Conservation (phyloP, 306 rosid species). For the Lathyrus oleraceus region DNA sequence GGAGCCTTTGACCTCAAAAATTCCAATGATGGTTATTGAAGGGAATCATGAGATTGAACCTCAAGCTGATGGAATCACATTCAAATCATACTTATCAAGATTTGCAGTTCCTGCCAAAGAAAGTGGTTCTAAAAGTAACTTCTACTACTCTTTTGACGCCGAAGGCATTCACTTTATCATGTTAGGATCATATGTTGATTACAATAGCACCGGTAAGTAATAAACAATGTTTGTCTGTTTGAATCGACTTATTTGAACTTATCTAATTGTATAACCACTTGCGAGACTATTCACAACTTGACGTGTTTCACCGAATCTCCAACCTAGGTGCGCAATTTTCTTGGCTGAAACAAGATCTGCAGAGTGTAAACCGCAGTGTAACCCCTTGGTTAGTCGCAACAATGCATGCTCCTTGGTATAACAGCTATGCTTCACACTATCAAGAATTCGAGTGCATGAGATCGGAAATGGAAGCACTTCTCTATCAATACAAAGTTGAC, state of each 20-base stretch:
- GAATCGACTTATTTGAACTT: no score
- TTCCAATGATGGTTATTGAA: constrained; percentile 90
- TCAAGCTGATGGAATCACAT: constrained; percentile 69
- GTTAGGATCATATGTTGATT: constrained; percentile 89
- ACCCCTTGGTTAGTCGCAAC: constrained; percentile 91
- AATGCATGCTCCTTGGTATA: constrained; percentile 93
- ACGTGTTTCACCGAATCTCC: constrained; percentile 25
- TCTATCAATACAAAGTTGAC: constrained; percentile 66
- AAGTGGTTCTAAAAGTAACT: constrained; percentile 72
- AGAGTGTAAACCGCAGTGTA: constrained; percentile 50
- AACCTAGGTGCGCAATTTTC: constrained; percentile 76
- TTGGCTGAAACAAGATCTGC: constrained; percentile 73
- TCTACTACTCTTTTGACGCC: constrained; percentile 81
- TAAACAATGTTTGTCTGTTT: constrained; percentile 1
- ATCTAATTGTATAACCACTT: no score
- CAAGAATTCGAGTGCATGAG: constrained; percentile 97
- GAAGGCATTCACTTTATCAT: constrained; percentile 87
- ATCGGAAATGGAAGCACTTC: constrained; percentile 87
- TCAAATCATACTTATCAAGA: constrained; percentile 69
- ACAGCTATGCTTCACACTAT: constrained; percentile 86
- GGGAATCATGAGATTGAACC: constrained; percentile 99
- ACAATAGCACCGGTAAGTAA: constrained; percentile 72
- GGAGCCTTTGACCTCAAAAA: constrained; percentile 72
- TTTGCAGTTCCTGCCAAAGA: constrained; percentile 79
- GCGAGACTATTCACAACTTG: neutral